These are phyloP conservation scores for Aspergillus sp. DNA, from an alignment of 2,329 filamentous ascomycete genomes.

Conservation along the genomic window DNA sequence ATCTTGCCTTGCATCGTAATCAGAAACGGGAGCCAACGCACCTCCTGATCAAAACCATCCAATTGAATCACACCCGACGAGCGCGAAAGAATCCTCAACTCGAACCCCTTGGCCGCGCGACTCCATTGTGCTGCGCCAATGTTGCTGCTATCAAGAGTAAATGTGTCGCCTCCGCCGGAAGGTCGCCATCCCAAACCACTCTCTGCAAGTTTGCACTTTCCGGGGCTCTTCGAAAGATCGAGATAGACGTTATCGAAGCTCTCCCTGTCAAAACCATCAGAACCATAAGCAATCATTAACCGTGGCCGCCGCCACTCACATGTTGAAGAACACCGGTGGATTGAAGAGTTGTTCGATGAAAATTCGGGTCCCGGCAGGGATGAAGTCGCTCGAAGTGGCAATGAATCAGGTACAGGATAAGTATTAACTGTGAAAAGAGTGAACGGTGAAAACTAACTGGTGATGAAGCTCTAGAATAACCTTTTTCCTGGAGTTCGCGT, in stretches of 20 bases:
- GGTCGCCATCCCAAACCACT: conserved; percentile 95
- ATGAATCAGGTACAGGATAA: not conserved
- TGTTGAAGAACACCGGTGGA: conserved; percentile 22
- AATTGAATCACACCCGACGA: conserved; percentile 83
- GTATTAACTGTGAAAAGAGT: not conserved
- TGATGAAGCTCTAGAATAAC: conserved; percentile 10
- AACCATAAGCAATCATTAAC: not conserved
- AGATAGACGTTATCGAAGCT: conserved; percentile 97
- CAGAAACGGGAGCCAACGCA: conserved; percentile 20
- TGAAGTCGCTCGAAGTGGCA: not conserved
- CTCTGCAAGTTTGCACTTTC: conserved; percentile 91
- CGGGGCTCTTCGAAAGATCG: conserved; percentile 84
- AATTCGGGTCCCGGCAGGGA: not conserved
- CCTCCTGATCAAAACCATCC: conserved; percentile 88
- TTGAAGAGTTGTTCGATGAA: not conserved
- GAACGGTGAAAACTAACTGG: not conserved
- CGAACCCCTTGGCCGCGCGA: conserved; percentile 81
- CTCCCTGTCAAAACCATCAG: conserved; percentile 51
- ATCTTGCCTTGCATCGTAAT: not conserved
- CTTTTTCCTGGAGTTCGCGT: conserved; percentile 18
- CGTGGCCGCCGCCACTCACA: conserved; percentile 19
- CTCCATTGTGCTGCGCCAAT: conserved; percentile 91
- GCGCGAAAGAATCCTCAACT: conserved; percentile 83
- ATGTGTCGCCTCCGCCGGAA: conserved; percentile 76
- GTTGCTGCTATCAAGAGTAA: conserved; percentile 82